These are phyloP conservation scores for Colletotrichum aenigma DNA, from an alignment of 2,329 filamentous ascomycete species.

Conservation along the genomic window DNA sequence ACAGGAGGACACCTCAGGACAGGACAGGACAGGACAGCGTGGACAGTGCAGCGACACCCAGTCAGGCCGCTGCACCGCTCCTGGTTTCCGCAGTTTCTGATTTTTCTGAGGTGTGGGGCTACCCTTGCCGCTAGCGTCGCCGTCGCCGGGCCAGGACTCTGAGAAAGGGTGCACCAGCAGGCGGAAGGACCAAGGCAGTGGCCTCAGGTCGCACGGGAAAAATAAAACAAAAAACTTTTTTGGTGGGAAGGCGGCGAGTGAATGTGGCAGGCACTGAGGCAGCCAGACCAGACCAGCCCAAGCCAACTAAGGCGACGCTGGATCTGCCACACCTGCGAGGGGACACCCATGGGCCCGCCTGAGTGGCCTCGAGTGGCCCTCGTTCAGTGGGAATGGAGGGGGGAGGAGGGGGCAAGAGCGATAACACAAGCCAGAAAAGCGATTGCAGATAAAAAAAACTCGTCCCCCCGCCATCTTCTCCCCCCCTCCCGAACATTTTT, in stretches of 20 bases:
- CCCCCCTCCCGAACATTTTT: slow-evolving; percentile 22
- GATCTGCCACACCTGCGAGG: not conserved
- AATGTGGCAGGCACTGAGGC: not conserved
- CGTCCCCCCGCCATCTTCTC: slow-evolving; percentile 25
- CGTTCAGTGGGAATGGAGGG: not conserved
- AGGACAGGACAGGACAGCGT: not conserved
- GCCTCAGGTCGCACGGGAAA: not conserved
- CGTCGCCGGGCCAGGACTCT: slow-evolving; percentile 17
- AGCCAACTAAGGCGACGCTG: not conserved
- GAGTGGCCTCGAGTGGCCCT: not conserved
- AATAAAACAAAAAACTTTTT: slow-evolving; percentile 24
- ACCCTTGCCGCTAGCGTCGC: slow-evolving; percentile 20
- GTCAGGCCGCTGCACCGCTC: slow-evolving; percentile 20
- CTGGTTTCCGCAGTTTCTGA: slow-evolving; percentile 23
- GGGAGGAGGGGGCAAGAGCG: not conserved
- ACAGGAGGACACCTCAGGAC: not conserved
- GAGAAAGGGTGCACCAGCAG: not conserved
- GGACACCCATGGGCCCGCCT: not conserved
- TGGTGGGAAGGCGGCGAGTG: slow-evolving; percentile 13
- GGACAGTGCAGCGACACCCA: not conserved
- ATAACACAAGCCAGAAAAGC: slow-evolving; percentile 13
- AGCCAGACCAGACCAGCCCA: not conserved
- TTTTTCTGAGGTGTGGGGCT: slow-evolving; percentile 18
- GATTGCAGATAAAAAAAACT: slow-evolving; percentile 36
- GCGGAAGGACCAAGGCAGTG: not conserved